Evolutionary conservation across 208 protist genomes (phyloP).

Genomic region (Leishmania aethiopica): DNA sequence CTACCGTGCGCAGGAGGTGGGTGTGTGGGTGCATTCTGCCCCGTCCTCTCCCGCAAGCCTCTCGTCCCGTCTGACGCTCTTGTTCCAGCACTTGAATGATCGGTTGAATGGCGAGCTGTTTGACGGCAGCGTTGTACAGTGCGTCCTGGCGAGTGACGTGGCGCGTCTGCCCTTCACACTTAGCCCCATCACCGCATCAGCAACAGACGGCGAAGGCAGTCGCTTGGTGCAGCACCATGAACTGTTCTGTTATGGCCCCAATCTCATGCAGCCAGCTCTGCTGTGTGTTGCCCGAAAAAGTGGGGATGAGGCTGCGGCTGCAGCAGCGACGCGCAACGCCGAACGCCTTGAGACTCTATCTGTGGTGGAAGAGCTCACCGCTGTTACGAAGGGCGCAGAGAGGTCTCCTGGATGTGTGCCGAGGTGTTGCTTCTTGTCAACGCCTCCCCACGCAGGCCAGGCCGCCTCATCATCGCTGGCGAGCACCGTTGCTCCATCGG

Average conservation of each 20-base stretch:
- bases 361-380: neutral
- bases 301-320: neutral
- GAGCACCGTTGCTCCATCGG: slow-evolving; percentile 3
- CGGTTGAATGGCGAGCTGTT: slow-evolving; percentile 64
- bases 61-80: slow-evolving; percentile 34
- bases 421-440: slow-evolving; percentile 9
- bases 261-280: slow-evolving; percentile 6
- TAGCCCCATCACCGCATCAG: neutral
- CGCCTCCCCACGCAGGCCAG: neutral
- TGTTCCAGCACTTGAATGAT: slow-evolving; percentile 68
- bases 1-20: slow-evolving; percentile 25
- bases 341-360: slow-evolving; percentile 4
- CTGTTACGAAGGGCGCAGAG: slow-evolving; percentile 1
- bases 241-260: slow-evolving; percentile 16
- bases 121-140: slow-evolving; percentile 68
- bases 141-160: slow-evolving; percentile 32
- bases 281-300: slow-evolving; percentile 12
- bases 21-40: slow-evolving; percentile 23
- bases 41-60: neutral
- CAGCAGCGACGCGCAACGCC: neutral
- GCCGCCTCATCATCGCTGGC: neutral
- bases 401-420: neutral
- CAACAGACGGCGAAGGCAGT: neutral
- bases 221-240: neutral
- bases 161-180: slow-evolving; percentile 18